Evolutionary conservation across 2,329 filamentous ascomycete species (phyloP), one percentile per base, ranked within the genome.

Genomic region (Fusarium phyllophilum): DNA sequence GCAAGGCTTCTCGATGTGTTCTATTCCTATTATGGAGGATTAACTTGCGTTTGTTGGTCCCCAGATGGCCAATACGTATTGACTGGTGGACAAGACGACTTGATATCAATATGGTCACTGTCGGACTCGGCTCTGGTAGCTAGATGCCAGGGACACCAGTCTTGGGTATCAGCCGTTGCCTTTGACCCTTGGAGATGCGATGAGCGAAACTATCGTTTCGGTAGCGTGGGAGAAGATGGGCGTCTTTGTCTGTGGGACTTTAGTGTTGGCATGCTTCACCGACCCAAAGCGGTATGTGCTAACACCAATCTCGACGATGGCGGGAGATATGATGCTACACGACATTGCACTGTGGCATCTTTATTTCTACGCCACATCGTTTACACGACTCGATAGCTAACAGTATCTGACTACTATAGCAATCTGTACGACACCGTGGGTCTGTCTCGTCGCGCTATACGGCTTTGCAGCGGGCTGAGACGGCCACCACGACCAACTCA

Each of bases 161-260:
- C 95, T 9, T 99, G 95, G 95, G 95, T 99, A 2, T 95, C 94
- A 8, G 91, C 92, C 22, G 94, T 99, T 44, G 94, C 94, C 8
- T 99, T 98, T 81, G 96, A 99, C 81, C 95, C 95, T 0, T 99
- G 96, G 96, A 90, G 95, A 72, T 99, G 96, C 79, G 96, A 99
- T 79, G 94, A 97, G 80, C 91, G 93, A 77, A 98, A 94, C 78
- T 99, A 99, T 83, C 90, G 96, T 4, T 97, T 99, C 78, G 96
- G 96, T 36, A 97, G 94, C 78, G 96, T 99, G 2, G 96, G 96
- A 20, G 96, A 98, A 80, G 96, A 99, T 81, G 94, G 95, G 77
- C 89, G 95, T 65, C 85, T 99, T 24, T 90, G 97, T 67, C 86
- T 99, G 18, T 99, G 96, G 96, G 96, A 99, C 84, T 99, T 99